These are phyloP conservation scores for Yamadazyma blattariae DNA, from an alignment of 1,139 yeast species.

Conservation along the genomic window DNA sequence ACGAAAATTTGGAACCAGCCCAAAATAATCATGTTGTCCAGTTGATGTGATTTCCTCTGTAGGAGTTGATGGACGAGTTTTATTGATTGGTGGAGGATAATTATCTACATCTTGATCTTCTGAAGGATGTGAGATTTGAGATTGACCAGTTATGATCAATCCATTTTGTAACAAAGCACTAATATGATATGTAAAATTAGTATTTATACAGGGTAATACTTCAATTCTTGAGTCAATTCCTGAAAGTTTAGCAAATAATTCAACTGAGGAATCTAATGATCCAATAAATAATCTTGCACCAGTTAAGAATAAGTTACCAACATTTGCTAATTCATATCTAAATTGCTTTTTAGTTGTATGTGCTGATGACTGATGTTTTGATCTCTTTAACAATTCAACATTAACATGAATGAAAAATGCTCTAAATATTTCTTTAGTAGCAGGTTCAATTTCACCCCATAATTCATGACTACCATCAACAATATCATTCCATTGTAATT, in stretches of 20 bases:
- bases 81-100: constrained; percentile 38
- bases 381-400: constrained; percentile 69
- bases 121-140: constrained; percentile 88
- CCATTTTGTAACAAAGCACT: constrained; percentile 75
- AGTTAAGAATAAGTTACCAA: constrained; percentile 81
- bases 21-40: constrained; percentile 7
- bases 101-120: constrained; percentile 16
- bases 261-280: constrained; percentile 80
- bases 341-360: constrained; percentile 51
- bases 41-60: constrained; percentile 4
- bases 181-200: constrained; percentile 83
- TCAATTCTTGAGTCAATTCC: constrained; percentile 53
- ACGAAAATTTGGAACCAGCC: constrained; percentile 1
- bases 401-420: constrained; percentile 79
- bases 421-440: constrained; percentile 70
- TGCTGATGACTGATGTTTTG: constrained; percentile 39
- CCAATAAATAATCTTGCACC: constrained; percentile 84
- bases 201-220: constrained; percentile 80
- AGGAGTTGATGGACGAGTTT: constrained; percentile 39
- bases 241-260: constrained; percentile 65
- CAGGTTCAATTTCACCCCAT: constrained; percentile 62
- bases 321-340: constrained; percentile 72
- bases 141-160: constrained; percentile 82
- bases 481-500: constrained; percentile 68
- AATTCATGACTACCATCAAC: constrained; percentile 76